phyloP scores from a whole-genome alignment of 768 basidiomycete species.

The Agaricus bisporus region DNA sequence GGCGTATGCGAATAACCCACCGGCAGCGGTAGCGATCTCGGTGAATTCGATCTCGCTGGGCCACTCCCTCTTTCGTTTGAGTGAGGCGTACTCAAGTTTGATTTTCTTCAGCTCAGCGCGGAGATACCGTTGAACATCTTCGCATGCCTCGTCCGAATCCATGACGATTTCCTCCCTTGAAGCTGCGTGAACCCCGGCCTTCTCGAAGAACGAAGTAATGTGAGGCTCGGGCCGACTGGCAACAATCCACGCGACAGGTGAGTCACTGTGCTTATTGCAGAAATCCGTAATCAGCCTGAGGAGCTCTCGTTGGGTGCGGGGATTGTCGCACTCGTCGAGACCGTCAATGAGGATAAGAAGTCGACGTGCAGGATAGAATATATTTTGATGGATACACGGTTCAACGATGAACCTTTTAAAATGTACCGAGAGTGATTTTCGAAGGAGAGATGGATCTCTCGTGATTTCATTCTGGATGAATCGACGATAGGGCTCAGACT shows the following conservation, averaged over 20 bases:
- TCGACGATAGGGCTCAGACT: not conserved
- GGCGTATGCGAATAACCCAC: slow-evolving; percentile 21
- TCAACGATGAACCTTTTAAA: not conserved
- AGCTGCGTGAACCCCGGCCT: not conserved
- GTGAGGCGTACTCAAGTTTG: not conserved
- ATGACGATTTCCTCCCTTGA: not conserved
- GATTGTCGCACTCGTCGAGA: not conserved
- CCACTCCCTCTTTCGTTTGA: slow-evolving; percentile 10
- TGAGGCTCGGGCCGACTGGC: slow-evolving; percentile 21
- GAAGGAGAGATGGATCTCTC: not conserved
- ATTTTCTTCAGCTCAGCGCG: slow-evolving; percentile 11
- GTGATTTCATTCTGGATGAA: not conserved
- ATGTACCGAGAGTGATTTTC: not conserved
- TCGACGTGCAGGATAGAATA: not conserved
- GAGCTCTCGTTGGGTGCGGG: slow-evolving; percentile 11
- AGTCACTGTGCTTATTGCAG: not conserved
- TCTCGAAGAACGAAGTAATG: slow-evolving; percentile 12
- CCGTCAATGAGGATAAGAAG: not conserved
- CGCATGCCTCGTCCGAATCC: slow-evolving; percentile 10
- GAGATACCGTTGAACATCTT: slow-evolving; percentile 12
- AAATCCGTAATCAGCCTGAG: slow-evolving; percentile 8
- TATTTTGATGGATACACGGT: not conserved
- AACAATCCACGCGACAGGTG: slow-evolving; percentile 20
- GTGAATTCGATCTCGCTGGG: slow-evolving; percentile 11
- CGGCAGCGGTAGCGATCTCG: slow-evolving; percentile 14